Base-by-base conservation (phyloP, 345 rosid genomes). In the Rhodomyrtus tomentosa region DNA sequence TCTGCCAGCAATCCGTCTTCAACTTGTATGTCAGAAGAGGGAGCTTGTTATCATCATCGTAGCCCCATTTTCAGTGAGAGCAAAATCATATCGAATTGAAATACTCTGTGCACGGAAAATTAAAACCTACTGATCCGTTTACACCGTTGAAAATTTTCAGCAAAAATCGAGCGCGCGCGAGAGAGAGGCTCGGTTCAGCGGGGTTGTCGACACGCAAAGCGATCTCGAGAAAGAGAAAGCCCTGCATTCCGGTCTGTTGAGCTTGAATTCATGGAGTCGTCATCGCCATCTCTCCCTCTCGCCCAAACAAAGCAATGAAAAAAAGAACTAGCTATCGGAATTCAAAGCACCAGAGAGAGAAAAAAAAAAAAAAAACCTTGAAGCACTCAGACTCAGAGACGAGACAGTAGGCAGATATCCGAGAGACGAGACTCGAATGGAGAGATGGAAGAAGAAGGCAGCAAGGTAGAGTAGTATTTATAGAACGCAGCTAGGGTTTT, bases 211-310 rank as follows among this genome's bases (percentile, higher is more conserved):
- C 96, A 92, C 94, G 93, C 98, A 93, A 89, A 90, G 55, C 92
- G 86, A 42, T 49, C 56, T 4, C 59, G 89, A 83, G 27, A 81
- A 22, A 74, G 56, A 84, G 90, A 87, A 90, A 89, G 90, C 86
- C 93, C 90, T 93, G 95, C 88, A 90, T 93, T 96, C 98, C 96
- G 99, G 98, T 96, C 99, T 96, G 99, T 96, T 96, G 98, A 96
- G 99, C 99, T 96, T 94, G 99, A 94, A 94, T 86, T 84, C 88
- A 87, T 87, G 85, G 88, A 88, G 96, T 96, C 99, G 55, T 95
- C 98, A 92, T 87, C 1, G 95, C 95, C 88, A 93, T 68, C 90
- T 86, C 59, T 48, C 83, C 20, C 38, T 15, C 74, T 4, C 45
- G 0, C 45, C 11, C 0, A 22, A n/a, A 42, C 73, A 53, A 82